phyloP scores from a whole-genome alignment of 176 grass and related monocot species.

The Lolium rigidum region DNA sequence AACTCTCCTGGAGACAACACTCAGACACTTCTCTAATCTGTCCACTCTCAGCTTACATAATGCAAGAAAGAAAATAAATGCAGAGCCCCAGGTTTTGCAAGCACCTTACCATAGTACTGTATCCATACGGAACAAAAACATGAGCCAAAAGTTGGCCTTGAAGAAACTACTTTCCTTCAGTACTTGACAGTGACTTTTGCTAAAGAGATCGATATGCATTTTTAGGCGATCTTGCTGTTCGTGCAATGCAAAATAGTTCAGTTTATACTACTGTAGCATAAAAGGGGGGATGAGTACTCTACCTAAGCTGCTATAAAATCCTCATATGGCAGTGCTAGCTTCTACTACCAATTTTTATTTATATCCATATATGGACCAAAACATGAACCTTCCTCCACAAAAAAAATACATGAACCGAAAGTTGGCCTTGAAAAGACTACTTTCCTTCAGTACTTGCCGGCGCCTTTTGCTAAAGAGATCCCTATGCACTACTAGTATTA shows the following conservation, averaged over 20 bases:
- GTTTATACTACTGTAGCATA: too few species aligned
- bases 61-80: constrained; percentile 9
- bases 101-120: background rate
- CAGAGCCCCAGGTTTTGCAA: constrained; percentile 1
- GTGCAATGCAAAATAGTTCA: background rate
- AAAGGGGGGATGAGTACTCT: background rate
- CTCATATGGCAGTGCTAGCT: background rate
- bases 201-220: background rate
- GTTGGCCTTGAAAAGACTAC: background rate
- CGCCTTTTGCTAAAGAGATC: too few species aligned
- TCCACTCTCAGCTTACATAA: background rate
- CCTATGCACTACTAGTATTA: too few species aligned
- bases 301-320: background rate
- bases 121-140: background rate
- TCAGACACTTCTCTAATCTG: background rate
- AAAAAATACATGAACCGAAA: too few species aligned
- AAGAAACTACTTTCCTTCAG: background rate
- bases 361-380: too few species aligned
- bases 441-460: background rate
- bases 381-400: too few species aligned
- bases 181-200: background rate
- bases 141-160: background rate
- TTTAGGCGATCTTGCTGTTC: background rate
- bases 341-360: too few species aligned
- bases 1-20: background rate